Evolutionary conservation across 352 stramenopile species (phyloP).

Genomic region (Peronosclerospora sorghi): DNA sequence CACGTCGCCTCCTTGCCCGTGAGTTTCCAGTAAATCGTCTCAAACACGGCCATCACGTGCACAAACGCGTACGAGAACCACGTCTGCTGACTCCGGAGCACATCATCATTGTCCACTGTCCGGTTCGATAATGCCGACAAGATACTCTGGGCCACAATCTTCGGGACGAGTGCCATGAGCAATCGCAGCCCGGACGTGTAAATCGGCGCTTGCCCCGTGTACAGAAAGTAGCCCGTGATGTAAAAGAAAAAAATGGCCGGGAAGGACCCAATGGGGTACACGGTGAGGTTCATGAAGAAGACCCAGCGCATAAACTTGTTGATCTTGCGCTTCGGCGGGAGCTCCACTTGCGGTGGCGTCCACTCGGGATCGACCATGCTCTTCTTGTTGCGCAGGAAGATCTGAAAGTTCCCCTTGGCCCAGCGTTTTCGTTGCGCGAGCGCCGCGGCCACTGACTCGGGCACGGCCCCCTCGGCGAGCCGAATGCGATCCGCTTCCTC

Average conservation of each 20-base stretch:
- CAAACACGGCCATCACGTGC: conserved; percentile 60
- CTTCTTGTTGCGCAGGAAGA: conserved; percentile 74
- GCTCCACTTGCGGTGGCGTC: conserved; percentile 51
- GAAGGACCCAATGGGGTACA: conserved; percentile 74
- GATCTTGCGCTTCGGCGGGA: conserved; percentile 47
- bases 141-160: conserved; percentile 64
- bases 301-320: conserved; percentile 69
- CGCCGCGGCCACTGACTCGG: conserved; percentile 57
- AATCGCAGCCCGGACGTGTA: conserved; percentile 65
- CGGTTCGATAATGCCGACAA: conserved; percentile 72
- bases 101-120: conserved; percentile 78
- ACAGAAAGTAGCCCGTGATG: conserved; percentile 81
- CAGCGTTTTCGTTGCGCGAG: conserved; percentile 73
- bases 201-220: conserved; percentile 66
- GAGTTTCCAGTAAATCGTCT: conserved; percentile 76
- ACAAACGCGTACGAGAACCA: conserved; percentile 82
- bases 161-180: conserved; percentile 68
- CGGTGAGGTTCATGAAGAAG: conserved; percentile 72
- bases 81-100: conserved; percentile 70
- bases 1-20: conserved; percentile 68
- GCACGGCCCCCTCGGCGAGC: conserved; percentile 64
- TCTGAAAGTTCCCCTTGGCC: conserved; percentile 84
- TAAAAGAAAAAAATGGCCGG: conserved; percentile 75
- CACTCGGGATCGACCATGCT: conserved; percentile 71
- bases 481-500: conserved; percentile 69